Percentiles rank a stretch among this genome's conserved stretches.
Evolutionary conservation across 2,329 filamentous ascomycete species (phyloP).

Genomic region (Pseudogymnoascus sp.): DNA sequence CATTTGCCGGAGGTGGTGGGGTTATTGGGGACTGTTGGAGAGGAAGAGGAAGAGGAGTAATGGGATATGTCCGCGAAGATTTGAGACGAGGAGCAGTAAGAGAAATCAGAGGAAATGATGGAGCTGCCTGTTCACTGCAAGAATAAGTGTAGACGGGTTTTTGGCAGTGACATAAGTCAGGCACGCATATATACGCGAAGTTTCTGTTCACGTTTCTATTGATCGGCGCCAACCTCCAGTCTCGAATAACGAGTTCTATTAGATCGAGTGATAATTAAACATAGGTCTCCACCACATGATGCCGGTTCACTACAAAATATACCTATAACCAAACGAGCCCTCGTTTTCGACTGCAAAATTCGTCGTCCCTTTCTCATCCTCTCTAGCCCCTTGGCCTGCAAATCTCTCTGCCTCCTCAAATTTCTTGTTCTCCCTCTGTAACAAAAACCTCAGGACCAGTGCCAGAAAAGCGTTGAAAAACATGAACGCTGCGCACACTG

Average conservation of each 20-base stretch:
- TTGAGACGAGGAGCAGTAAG: neutral
- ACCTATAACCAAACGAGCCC: neutral
- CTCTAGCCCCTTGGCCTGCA: neutral
- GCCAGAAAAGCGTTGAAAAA: constrained; percentile 50
- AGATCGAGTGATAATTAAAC: neutral
- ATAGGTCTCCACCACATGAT: no score
- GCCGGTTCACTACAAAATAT: neutral
- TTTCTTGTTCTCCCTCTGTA: constrained; percentile 52
- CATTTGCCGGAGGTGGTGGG: constrained; percentile 44
- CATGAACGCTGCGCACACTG: constrained; percentile 54
- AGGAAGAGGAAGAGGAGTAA: neutral
- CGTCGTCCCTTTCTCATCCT: neutral
- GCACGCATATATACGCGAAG: neutral
- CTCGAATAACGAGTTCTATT: no score
- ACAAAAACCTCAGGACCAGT: constrained; percentile 41
- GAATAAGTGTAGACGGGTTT: neutral
- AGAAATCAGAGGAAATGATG: neutral
- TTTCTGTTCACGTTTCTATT: neutral
- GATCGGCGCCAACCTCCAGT: neutral
- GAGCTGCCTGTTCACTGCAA: neutral
- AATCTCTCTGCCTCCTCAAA: constrained; percentile 37
- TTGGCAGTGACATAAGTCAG: neutral
- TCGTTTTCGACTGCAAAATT: neutral
- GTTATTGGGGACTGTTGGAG: constrained; percentile 35
- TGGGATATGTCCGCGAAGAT: neutral